These are phyloP conservation scores for Fomitopsis betulina DNA, from an alignment of 1,284 basidiomycete genomes.

Conservation along the genomic window DNA sequence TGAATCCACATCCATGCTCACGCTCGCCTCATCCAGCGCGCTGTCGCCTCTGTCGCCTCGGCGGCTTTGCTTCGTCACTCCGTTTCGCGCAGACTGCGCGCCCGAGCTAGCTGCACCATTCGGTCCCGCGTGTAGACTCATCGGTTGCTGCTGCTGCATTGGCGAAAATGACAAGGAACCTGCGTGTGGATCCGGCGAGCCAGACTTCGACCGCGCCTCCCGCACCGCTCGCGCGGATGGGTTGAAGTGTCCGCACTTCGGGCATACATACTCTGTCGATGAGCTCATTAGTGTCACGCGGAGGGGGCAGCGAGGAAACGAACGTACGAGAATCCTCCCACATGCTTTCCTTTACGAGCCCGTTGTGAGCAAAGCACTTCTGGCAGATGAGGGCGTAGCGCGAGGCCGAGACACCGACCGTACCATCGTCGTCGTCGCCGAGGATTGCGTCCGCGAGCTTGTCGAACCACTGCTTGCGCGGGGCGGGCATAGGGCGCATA, in stretches of 20 bases:
- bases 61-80: not conserved
- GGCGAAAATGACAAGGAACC: not conserved
- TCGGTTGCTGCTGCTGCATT: not conserved
- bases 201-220: constrained; percentile 17
- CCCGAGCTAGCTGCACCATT: not conserved
- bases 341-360: constrained; percentile 84
- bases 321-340: constrained; percentile 87
- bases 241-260: constrained; percentile 74
- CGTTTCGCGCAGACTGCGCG: too few species aligned
- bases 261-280: constrained; percentile 68
- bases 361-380: constrained; percentile 92
- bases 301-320: not conserved
- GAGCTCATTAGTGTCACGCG: not conserved
- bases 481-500: constrained; percentile 44
- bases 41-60: not conserved
- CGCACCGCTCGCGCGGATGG: constrained; percentile 44
- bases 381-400: constrained; percentile 95
- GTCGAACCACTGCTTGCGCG: constrained; percentile 84
- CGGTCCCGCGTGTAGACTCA: not conserved
- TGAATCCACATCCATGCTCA: constrained; percentile 24
- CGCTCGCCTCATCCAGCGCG: constrained; percentile 13
- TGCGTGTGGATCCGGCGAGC: constrained; percentile 7
- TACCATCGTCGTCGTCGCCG: constrained; percentile 70
- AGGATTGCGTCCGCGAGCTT: constrained; percentile 83
- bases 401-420: constrained; percentile 40